Percentiles rank a stretch among this genome's conserved stretches.
Conservation (phyloP, 225 moss, liverwort and hornwort genomes). For the Pseudisothecium myosuroides region DNA sequence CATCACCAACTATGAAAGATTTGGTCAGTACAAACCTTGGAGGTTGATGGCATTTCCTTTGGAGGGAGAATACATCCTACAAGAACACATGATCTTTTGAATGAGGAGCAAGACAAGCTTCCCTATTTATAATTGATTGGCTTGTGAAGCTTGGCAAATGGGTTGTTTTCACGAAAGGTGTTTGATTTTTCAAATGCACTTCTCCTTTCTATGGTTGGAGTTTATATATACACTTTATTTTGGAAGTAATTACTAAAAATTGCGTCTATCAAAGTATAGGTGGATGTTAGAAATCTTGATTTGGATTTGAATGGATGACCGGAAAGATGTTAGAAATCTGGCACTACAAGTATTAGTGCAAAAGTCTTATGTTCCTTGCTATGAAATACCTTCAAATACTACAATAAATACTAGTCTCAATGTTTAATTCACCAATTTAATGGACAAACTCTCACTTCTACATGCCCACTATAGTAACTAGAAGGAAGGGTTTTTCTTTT, state of each 20-base stretch:
- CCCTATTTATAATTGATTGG: background rate
- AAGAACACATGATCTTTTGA: background rate
- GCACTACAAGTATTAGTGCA: background rate
- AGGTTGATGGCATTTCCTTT: background rate
- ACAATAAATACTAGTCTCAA: background rate
- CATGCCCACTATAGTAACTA: background rate
- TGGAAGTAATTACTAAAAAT: background rate
- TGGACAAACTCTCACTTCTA: background rate
- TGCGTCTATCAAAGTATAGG: background rate
- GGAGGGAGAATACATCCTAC: background rate
- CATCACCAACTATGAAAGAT: background rate
- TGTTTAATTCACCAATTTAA: background rate
- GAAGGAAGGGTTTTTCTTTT: too few relatives aligned
- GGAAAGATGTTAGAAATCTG: background rate
- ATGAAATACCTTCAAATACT: background rate
- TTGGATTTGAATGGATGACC: background rate
- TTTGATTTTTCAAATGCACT: background rate
- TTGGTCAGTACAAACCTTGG: background rate
- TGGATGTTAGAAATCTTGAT: background rate
- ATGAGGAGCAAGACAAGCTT: background rate
- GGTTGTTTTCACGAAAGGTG: accelerated
- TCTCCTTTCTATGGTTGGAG: background rate
- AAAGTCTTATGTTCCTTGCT: background rate
- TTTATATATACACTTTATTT: background rate
- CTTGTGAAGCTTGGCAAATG: background rate